Conservation (phyloP, 345 rosid species). For the Mangifera indica region DNA sequence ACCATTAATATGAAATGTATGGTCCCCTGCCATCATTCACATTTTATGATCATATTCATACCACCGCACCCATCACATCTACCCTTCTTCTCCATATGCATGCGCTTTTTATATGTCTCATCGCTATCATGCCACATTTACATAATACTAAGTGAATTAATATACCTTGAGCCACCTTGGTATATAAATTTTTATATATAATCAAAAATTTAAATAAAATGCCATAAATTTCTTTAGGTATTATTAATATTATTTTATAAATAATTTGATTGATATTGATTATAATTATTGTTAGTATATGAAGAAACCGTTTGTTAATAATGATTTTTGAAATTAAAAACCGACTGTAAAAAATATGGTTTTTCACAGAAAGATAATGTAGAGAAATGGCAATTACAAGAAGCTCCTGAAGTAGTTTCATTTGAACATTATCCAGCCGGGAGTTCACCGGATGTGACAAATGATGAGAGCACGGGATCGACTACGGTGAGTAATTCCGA, state of each 20-base stretch:
- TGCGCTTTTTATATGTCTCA: slow-evolving; percentile 34
- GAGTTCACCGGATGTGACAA: slow-evolving; percentile 80
- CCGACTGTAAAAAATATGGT: neutral
- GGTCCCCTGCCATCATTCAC: slow-evolving; percentile 42
- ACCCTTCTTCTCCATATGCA: slow-evolving; percentile 26
- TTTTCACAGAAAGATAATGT: slow-evolving; percentile 34
- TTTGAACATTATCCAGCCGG: slow-evolving; percentile 77
- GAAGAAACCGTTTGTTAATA: too few species aligned
- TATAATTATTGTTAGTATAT: too few species aligned
- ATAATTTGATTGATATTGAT: too few species aligned
- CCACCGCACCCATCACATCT: slow-evolving; percentile 42
- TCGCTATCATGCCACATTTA: slow-evolving; percentile 30
- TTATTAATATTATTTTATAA: too few species aligned
- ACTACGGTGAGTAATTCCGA: slow-evolving; percentile 38
- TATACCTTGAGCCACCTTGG: too few species aligned
- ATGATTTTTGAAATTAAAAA: too few species aligned
- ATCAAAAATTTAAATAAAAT: too few species aligned
- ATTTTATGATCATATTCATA: slow-evolving; percentile 37
- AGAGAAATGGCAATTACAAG: slow-evolving; percentile 59
- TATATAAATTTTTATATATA: too few species aligned
- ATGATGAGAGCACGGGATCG: slow-evolving; percentile 54
- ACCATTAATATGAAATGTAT: neutral
- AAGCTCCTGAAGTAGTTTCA: slow-evolving; percentile 73
- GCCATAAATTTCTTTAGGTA: too few species aligned
- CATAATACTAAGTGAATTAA: too few species aligned